Base-by-base conservation (phyloP, 352 stramenopile genomes). In the Pythium brachiatum region DNA sequence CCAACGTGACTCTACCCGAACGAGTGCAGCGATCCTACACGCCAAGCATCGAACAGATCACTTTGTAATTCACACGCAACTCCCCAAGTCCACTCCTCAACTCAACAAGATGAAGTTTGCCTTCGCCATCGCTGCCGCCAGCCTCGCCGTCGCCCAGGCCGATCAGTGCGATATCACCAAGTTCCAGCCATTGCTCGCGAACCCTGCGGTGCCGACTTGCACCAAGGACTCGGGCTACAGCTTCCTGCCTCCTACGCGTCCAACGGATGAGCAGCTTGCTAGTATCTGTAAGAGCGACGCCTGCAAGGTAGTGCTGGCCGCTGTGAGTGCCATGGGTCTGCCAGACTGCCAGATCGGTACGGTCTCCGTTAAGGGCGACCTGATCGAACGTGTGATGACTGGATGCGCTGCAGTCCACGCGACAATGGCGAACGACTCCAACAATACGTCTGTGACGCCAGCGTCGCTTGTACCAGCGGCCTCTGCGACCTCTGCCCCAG, bases 271-370 rank as follows among this genome's bases (percentile, higher is more conserved):
- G 29, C 59, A 67, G 38, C 59, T 72, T 43, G 31, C 21, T 3
- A 47, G 18, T 13, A 68, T 72, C 31, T 72, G 65, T 53, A 56
- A 52, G 38, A 72, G 60, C 32, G 47, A 59, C 15, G 64, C 58
- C 9, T 70, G 64, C 25, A 59, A 52, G 38, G 25, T 68, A 27
- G 53, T 71, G 44, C 29, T 71, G 21, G 13, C 29, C 8, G 59
- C 43, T 1, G 51, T 70, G 18, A 41, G 36, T 8, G 48, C 36
- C 8, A 29, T 64, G 39, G 48, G 50, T 0, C 62, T 69, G 8
- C 48, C 55, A 18, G 62, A 64, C 62, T 69, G 62, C 48, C 11
- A 55, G 55, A 54, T 69, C 50, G 56, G 62, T 41, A 46, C 41
- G n/a, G 51, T 64, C 39, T 61, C 55, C 3, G 16, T 69, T 1